Evolutionary conservation across 495 filamentous ascomycete genomes (phyloP).

Genomic region (Aspergillus ostianus): DNA sequence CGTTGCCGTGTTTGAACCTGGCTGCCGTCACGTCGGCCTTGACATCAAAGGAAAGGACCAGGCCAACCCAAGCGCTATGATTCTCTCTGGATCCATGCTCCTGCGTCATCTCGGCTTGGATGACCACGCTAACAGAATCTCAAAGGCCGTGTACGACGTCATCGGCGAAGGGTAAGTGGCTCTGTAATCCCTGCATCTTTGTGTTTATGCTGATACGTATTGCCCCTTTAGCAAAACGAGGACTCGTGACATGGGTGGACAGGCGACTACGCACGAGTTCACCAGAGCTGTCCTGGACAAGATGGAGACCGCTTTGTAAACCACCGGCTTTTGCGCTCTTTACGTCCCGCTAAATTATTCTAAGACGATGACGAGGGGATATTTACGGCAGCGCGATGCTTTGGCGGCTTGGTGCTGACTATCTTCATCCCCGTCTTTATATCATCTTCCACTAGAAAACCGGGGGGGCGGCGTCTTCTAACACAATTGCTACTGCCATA

Average conservation of each 20-base stretch:
- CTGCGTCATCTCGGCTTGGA: conserved; percentile 94
- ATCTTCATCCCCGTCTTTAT: conserved; percentile 27
- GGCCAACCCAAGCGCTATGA: conserved; percentile 94
- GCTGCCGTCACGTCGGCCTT: conserved; percentile 96
- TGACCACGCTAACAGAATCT: conserved; percentile 96
- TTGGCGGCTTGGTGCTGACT: conserved; percentile 13
- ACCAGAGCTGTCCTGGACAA: conserved; percentile 87
- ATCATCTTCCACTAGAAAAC: conserved; percentile 35
- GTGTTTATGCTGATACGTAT: conserved; percentile 20
- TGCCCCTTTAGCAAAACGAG: conserved; percentile 61
- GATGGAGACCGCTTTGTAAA: conserved; percentile 71
- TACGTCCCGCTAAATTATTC: conserved; percentile 15
- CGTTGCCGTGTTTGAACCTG: conserved; percentile 97
- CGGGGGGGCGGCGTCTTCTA: conserved; percentile 25
- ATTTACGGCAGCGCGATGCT: conserved; percentile 12
- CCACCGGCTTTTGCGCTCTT: conserved; percentile 16
- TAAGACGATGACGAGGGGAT: conserved; percentile 25
- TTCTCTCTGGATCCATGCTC: conserved; percentile 94
- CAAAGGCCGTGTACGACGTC: conserved; percentile 94
- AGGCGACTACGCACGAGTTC: conserved; percentile 87
- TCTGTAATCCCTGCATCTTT: conserved; percentile 14
- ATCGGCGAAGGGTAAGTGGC: conserved; percentile 86
- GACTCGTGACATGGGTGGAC: conserved; percentile 93
- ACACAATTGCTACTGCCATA: conserved; percentile 27
- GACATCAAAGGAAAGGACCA: conserved; percentile 99